Evolutionary conservation across 2,329 filamentous ascomycete genomes (phyloP), one percentile per base, ranked within the genome.

Genomic region (Fusarium incarnatum): DNA sequence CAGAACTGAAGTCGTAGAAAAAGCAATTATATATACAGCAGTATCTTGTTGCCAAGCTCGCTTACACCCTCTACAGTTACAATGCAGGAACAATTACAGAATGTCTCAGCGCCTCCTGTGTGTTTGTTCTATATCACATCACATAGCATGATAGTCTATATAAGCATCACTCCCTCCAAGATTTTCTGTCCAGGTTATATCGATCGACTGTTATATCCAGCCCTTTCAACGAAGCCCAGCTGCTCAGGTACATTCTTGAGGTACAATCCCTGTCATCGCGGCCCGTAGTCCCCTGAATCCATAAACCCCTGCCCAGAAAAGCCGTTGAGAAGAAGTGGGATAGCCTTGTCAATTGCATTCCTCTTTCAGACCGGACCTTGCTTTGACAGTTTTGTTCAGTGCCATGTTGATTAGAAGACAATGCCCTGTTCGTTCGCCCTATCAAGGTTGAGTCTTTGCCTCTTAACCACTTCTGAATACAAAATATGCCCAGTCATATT

Each of bases 401-500:
- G 27, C 44, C 48, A 27, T 10, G 20, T 34, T 34, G 28, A 48
- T 30, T 37, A n/a, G 18, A 20, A 32, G 8, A 15, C 22, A 11
- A 27, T n/a, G 16, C 8, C 32, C 32, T 34, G 16, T n/a, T 18
- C 18, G 18, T 37, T n/a, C 18, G 18, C 34, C 22, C 22, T 22
- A 22, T 22, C 22, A 22, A 22, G 22, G 22, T 22, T 22, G 22
- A 22, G 22, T 22, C 22, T 22, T 5, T 22, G 22, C 22, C 34
- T 37, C 34, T n/a, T 37, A 37, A 37, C 34, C 34, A 37, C 34
- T 37, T 37, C 3, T 3, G 30, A 20, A 16, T 45, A 30, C 16
- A 40, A 18, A 57, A 56, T 27, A n/a, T 32, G n/a, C 16, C 48
- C 42, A 27, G 52, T 65, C 65, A 55, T 41, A 56, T 63, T 25